Percentiles rank a stretch among this genome's conserved stretches.
phyloP scores from a whole-genome alignment of 441 rosid species.

The Lepidium campestre region DNA sequence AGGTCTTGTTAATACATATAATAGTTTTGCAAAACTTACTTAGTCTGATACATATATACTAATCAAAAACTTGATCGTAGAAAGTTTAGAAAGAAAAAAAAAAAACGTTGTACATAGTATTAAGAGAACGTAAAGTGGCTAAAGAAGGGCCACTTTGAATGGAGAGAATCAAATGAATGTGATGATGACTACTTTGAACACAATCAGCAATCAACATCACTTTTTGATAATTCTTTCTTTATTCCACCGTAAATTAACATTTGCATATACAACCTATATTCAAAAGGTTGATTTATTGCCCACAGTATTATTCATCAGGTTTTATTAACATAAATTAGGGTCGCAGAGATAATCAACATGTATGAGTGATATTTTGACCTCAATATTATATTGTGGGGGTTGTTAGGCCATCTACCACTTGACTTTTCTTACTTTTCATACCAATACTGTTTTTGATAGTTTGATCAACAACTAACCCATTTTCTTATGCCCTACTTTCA shows the following conservation, averaged over 20 bases:
- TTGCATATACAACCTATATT: background rate
- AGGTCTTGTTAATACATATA: background rate
- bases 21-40: background rate
- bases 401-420: slow-evolving; percentile 25
- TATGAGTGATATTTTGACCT: slow-evolving; percentile 25
- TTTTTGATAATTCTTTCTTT: background rate
- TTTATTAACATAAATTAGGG: background rate
- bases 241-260: background rate
- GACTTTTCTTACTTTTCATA: slow-evolving; percentile 10
- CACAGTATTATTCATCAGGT: too few relatives aligned
- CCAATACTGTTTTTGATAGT: background rate
- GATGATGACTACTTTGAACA: slow-evolving; percentile 5
- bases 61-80: background rate
- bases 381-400: slow-evolving; percentile 8
- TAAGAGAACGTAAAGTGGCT: background rate
- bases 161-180: slow-evolving; percentile 10
- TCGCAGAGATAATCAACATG: slow-evolving; percentile 8
- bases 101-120: background rate
- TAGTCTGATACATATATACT: background rate
- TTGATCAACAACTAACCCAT: background rate
- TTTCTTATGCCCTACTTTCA: too few relatives aligned
- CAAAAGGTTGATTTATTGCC: too few relatives aligned
- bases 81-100: background rate
- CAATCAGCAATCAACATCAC: background rate
- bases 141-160: background rate